Conservation (phyloP, 768 basidiomycete genomes). For the Suillus weaverae region DNA sequence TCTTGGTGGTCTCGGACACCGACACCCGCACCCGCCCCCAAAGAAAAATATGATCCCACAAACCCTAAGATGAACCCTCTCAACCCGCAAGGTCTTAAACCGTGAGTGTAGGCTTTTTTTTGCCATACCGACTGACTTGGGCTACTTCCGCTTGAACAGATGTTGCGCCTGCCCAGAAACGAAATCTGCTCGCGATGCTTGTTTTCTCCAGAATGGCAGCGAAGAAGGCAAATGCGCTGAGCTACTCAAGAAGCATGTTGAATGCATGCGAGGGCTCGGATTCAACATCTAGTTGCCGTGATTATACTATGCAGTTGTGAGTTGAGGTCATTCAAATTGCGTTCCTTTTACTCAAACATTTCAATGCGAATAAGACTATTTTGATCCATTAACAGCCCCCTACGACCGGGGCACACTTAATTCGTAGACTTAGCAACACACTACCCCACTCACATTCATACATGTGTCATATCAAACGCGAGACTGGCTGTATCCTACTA, state of each 20-base stretch:
- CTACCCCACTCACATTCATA: background rate
- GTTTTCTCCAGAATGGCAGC: constrained; percentile 73
- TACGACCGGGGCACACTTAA: background rate
- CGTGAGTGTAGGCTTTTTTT: constrained; percentile 53
- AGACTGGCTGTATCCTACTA: background rate
- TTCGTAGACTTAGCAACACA: background rate
- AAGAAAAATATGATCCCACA: constrained; percentile 64
- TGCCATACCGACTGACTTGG: background rate
- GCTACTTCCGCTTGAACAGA: constrained; percentile 40
- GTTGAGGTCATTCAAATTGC: background rate
- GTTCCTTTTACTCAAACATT: background rate
- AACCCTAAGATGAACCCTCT: constrained; percentile 82
- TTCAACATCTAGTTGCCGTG: constrained; percentile 64
- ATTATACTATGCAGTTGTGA: background rate
- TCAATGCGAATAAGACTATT: background rate
- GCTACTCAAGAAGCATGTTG: constrained; percentile 75
- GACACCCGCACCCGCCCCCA: constrained; percentile 36
- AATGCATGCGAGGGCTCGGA: constrained; percentile 89
- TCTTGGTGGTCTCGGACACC: constrained; percentile 54
- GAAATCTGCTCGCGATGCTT: constrained; percentile 90
- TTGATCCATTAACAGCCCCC: background rate
- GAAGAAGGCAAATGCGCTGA: constrained; percentile 81
- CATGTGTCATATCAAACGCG: background rate
- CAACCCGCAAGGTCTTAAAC: constrained; percentile 93
- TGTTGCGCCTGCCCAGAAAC: constrained; percentile 97